Evolutionary conservation across 1,139 yeast species (phyloP).

Genomic region (Saccharomyces hybrid): DNA sequence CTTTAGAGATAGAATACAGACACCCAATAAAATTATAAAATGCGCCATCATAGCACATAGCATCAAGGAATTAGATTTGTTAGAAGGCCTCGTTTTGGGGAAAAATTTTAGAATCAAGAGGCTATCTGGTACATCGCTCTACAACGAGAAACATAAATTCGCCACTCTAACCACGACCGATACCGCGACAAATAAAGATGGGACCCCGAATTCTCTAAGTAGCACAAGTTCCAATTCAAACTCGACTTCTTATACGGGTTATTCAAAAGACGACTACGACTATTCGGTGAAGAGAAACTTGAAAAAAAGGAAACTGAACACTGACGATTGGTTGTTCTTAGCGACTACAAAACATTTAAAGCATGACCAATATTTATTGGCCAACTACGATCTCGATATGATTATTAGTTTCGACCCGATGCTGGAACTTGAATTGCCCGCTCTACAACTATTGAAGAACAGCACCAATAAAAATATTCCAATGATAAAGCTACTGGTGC

Average conservation of each 20-base stretch:
- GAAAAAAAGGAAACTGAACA: slow-evolving; percentile 4
- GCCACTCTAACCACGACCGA: background rate
- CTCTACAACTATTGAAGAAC: slow-evolving; percentile 20
- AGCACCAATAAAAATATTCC: slow-evolving; percentile 12
- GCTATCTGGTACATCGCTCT: slow-evolving; percentile 53
- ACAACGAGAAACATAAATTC: slow-evolving; percentile 33
- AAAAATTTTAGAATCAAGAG: slow-evolving; percentile 50
- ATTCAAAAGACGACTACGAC: slow-evolving; percentile 35
- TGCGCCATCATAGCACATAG: slow-evolving; percentile 48
- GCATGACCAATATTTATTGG: slow-evolving; percentile 27
- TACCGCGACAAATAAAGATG: slow-evolving; percentile 6
- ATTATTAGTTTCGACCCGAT: slow-evolving; percentile 55
- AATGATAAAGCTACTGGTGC: slow-evolving; percentile 36
- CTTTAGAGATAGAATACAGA: slow-evolving; percentile 11
- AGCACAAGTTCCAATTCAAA: slow-evolving; percentile 18
- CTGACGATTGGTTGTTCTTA: slow-evolving; percentile 34
- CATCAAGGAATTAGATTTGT: slow-evolving; percentile 60
- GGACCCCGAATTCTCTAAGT: slow-evolving; percentile 11
- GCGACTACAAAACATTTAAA: slow-evolving; percentile 38
- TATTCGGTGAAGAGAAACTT: slow-evolving; percentile 27
- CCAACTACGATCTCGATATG: slow-evolving; percentile 35
- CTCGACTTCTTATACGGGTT: slow-evolving; percentile 30
- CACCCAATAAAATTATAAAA: slow-evolving; percentile 26
- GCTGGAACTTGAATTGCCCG: slow-evolving; percentile 37
- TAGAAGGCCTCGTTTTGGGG: slow-evolving; percentile 63